Percentiles rank a stretch among this genome's conserved stretches.
phyloP scores from a whole-genome alignment of 1,284 basidiomycete species.

The Cutaneotrichosporon spelunceum region DNA sequence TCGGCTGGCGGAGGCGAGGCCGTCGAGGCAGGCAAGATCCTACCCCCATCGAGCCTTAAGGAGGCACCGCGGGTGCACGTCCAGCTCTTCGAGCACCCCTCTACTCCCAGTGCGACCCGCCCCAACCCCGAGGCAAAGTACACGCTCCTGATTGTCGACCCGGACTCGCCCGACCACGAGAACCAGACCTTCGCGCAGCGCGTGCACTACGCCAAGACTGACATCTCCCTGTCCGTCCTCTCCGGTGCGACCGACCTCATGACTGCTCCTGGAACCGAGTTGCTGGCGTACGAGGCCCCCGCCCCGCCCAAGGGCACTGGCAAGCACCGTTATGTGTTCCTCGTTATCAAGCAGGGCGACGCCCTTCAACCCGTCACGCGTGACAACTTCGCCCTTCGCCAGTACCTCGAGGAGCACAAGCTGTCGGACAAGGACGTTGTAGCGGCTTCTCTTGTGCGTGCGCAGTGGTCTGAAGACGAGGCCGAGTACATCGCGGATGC shows the following conservation, averaged over 20 bases:
- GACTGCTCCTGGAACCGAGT: conserved; percentile 29
- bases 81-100: conserved; percentile 36
- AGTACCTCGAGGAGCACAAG: conserved; percentile 23
- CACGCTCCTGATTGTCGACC: conserved; percentile 83
- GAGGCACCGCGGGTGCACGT: conserved; percentile 22
- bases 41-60: conserved; percentile 59
- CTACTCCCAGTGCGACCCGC: conserved; percentile 63
- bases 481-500: conserved; percentile 32
- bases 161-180: conserved; percentile 74
- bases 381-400: conserved; percentile 36
- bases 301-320: conserved; percentile 38
- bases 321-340: conserved; percentile 41
- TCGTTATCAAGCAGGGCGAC: conserved; percentile 34
- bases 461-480: conserved; percentile 37
- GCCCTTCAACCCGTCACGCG: conserved; percentile 19
- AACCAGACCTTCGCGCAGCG: conserved; percentile 66
- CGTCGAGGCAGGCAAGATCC: conserved; percentile 69
- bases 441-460: conserved; percentile 38
- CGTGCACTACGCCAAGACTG: conserved; percentile 85
- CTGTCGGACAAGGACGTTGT: conserved; percentile 27
- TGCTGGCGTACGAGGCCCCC: conserved; percentile 42
- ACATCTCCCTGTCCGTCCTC: conserved; percentile 70
- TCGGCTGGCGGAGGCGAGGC: conserved; percentile 46
- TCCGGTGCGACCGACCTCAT: conserved; percentile 53
- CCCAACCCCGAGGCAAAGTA: conserved; percentile 64